These are phyloP conservation scores for Exophiala lecanii-corni DNA, from an alignment of 2,329 filamentous ascomycete species.

Conservation along the genomic window DNA sequence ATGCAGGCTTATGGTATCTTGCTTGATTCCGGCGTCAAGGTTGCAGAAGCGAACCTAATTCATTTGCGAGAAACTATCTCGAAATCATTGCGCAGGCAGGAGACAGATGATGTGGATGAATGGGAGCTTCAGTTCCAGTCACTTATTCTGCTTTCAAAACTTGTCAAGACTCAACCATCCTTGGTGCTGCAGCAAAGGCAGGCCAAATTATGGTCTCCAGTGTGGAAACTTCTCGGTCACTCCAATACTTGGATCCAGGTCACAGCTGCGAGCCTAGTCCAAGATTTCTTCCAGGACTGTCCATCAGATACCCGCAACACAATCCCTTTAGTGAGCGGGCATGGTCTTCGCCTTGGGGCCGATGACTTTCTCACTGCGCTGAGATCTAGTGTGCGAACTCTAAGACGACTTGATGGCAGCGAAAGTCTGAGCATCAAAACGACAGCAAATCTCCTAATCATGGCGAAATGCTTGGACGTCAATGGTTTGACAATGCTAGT, in stretches of 20 bases:
- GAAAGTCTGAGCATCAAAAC: conserved; percentile 74
- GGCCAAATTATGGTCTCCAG: conserved; percentile 64
- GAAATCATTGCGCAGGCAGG: conserved; percentile 3
- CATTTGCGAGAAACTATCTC: conserved; percentile 14
- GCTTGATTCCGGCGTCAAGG: conserved; percentile 64
- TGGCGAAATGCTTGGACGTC: conserved; percentile 61
- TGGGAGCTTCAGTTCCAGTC: conserved; percentile 72
- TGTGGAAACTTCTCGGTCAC: conserved; percentile 67
- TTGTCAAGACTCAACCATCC: conserved; percentile 63
- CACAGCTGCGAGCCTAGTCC: conserved; percentile 67
- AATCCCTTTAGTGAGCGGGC: conserved; percentile 62
- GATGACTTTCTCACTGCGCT: conserved; percentile 59
- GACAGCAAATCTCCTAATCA: conserved; percentile 75
- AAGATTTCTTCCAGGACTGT: conserved; percentile 74
- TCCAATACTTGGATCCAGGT: conserved; percentile 71
- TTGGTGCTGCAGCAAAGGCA: conserved; percentile 58
- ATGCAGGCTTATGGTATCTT: conserved; percentile 80
- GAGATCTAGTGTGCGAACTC: conserved; percentile 53
- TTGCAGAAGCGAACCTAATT: conserved; percentile 47
- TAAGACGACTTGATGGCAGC: conserved; percentile 62
- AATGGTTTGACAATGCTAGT: conserved; percentile 50
- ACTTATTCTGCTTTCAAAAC: conserved; percentile 62
- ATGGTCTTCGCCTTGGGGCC: conserved; percentile 63
- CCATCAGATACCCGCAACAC: conserved; percentile 53
- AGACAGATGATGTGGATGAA: conserved; percentile 42